A percentile compares a stretch with the other conserved stretches of the same genome.
phyloP scores from a whole-genome alignment of 1,284 basidiomycete genomes.

The Afroboletus lepidellus region DNA sequence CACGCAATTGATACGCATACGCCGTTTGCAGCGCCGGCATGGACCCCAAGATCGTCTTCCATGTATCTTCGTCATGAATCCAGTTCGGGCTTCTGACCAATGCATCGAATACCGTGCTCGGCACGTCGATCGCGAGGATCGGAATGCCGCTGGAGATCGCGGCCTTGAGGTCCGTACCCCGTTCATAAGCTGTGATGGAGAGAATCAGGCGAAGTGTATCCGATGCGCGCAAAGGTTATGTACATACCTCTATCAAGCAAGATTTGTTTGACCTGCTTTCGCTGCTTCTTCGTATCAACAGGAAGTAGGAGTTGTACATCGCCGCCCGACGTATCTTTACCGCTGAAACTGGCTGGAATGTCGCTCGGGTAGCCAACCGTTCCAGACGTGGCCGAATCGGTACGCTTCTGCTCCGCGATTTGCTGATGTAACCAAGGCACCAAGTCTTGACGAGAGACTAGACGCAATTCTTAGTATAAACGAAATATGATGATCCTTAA shows the following conservation, averaged over 20 bases:
- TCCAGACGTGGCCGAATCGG: conserved; percentile 64
- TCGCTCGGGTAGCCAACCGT: conserved; percentile 43
- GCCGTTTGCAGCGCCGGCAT: conserved; percentile 57
- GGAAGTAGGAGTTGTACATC: conserved; percentile 68
- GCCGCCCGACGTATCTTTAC: conserved; percentile 43
- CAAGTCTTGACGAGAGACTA: conserved; percentile 69
- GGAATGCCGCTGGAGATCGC: conserved; percentile 60
- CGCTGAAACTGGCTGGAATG: conserved; percentile 27
- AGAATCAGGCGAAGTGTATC: conserved; percentile 8
- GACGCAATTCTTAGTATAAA: background rate
- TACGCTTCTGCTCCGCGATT: conserved; percentile 72
- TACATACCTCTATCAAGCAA: conserved; percentile 61
- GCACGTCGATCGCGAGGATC: conserved; percentile 70
- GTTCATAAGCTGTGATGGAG: conserved; percentile 55
- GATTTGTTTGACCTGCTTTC: conserved; percentile 68
- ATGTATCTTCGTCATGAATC: conserved; percentile 72
- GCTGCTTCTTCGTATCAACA: conserved; percentile 68
- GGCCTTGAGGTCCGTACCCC: conserved; percentile 51
- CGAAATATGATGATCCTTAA: background rate
- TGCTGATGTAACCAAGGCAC: conserved; percentile 71
- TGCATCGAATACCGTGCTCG: conserved; percentile 56
- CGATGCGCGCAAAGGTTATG: background rate
- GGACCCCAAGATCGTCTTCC: conserved; percentile 55
- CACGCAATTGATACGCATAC: conserved; percentile 65
- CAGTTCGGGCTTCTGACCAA: conserved; percentile 58